phyloP scores from a whole-genome alignment of 345 rosid genomes.

The Eucalyptus leucophloia region DNA sequence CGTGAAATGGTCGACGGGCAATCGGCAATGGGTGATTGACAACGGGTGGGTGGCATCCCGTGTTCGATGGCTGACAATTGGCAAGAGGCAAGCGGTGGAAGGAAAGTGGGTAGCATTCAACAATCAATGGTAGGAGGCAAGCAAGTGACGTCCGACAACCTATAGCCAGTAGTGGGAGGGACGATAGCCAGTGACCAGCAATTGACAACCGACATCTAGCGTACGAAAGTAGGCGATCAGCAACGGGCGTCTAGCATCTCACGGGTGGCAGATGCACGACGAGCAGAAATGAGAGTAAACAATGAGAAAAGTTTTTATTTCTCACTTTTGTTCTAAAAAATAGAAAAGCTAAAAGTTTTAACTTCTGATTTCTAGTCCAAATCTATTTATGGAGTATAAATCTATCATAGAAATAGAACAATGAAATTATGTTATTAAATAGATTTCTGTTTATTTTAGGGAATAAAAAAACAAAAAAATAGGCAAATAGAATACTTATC shows the following conservation, averaged over 20 bases:
- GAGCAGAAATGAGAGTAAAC: fast-evolving
- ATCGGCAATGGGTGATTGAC: no score
- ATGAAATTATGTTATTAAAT: fast-evolving
- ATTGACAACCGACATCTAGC: fast-evolving
- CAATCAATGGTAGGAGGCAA: fast-evolving
- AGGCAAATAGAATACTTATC: no score
- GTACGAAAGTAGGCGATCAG: fast-evolving
- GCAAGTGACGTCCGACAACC: fast-evolving
- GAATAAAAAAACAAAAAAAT: no score
- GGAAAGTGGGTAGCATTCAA: no score
- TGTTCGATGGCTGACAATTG: fast-evolving
- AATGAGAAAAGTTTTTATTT: no score
- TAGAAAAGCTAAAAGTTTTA: no score
- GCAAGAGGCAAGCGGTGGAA: no score
- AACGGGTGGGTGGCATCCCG: fast-evolving
- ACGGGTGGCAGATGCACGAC: fast-evolving
- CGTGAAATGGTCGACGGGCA: fast-evolving
- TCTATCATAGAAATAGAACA: no score
- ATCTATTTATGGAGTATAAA: no score
- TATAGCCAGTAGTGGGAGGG: no score
- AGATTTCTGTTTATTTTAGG: no score
- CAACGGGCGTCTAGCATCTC: fast-evolving
- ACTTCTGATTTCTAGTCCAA: fast-evolving
- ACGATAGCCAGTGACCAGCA: fast-evolving
- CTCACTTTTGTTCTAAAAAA: no score